Evolutionary conservation across 164 flowering plant genomes (phyloP), one percentile per base, ranked within the genome.

Genomic region (Tetrastigma voinierianum): DNA sequence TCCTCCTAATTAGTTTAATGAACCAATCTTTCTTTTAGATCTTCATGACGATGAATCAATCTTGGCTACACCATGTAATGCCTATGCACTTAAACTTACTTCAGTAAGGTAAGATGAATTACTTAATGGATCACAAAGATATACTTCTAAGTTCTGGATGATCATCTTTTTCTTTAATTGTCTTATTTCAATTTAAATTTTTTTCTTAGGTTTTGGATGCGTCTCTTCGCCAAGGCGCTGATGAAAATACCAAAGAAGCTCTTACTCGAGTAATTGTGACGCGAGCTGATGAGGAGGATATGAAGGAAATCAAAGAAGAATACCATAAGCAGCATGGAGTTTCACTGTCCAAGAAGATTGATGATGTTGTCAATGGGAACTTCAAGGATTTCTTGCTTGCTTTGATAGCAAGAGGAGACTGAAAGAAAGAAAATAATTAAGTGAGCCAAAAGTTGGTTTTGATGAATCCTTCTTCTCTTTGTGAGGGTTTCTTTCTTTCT

Each of bases 361-460:
- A 76, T 40, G 82, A 77, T 2, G 72, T 51, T 7, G 76, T 82
- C 53, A 66, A 71, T 43, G 98, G 96, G 25, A 86, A 80, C 79
- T 90, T 79, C 64, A 89, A 78, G 77, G 89, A 89, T 19, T 82
- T 90, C 77, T 69, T 93, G 84, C 83, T 88, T 43, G 64, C 88
- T 16, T 76, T 90, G 78, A 17, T 83, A 47, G 83, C 82, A 46
- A 82, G 79, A 72, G 78, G 74, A 61, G 74, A 65, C 15, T 84
- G 70, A 77, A 24, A 32, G 14, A 1, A 49, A 11, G n/a, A 11
- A 32, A 32, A 32, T 32, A 32, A 32, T 32, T 0, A 3, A 49
- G 52, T 49, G 52, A 49, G 1, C 16, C 52, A 49, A 49, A 48
- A 49, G 15, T 49, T 6, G 52, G 52, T 32, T 32, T 32, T 32